A percentile compares a stretch with the other conserved stretches of the same genome.
These are phyloP conservation scores for Metschnikowia gruessii DNA, from an alignment of 805 yeast genomes.

Conservation along the genomic window DNA sequence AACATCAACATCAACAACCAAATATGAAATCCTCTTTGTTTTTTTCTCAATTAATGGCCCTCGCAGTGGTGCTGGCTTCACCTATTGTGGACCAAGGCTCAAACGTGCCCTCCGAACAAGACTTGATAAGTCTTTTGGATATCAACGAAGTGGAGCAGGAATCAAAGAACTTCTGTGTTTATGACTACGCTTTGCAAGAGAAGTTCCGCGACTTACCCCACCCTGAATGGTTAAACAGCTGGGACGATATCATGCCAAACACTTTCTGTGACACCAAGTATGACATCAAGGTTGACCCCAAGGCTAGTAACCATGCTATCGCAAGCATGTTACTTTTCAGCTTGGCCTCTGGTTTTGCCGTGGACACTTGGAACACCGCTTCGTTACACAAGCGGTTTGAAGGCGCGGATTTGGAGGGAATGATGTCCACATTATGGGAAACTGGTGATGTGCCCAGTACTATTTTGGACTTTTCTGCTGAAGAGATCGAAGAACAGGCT, in stretches of 20 bases:
- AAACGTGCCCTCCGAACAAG: background rate
- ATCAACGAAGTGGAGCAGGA: conserved; percentile 2
- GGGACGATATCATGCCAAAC: conserved; percentile 8
- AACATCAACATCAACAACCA: background rate
- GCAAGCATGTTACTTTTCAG: conserved; percentile 6
- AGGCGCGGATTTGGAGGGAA: conserved; percentile 1
- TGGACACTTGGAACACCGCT: conserved; percentile 1
- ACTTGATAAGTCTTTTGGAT: conserved; percentile 7
- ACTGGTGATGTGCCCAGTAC: background rate
- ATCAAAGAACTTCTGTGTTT: background rate
- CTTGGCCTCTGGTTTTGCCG: conserved; percentile 7
- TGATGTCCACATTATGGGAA: conserved; percentile 7
- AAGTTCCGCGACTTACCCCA: conserved; percentile 2
- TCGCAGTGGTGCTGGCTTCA: background rate
- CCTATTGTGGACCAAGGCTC: background rate
- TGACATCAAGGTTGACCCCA: conserved; percentile 5
- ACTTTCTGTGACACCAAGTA: conserved; percentile 5
- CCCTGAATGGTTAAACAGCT: conserved; percentile 5
- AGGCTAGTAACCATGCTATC: background rate
- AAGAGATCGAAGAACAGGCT: conserved; percentile 2
- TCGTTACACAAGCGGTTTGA: conserved; percentile 4
- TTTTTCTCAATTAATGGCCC: background rate
- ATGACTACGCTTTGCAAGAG: conserved; percentile 3
- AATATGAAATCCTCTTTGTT: background rate
- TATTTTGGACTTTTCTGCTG: background rate